These are phyloP conservation scores for Oryza coarctata DNA, from an alignment of 176 grass and related monocot species.

Conservation along the genomic window DNA sequence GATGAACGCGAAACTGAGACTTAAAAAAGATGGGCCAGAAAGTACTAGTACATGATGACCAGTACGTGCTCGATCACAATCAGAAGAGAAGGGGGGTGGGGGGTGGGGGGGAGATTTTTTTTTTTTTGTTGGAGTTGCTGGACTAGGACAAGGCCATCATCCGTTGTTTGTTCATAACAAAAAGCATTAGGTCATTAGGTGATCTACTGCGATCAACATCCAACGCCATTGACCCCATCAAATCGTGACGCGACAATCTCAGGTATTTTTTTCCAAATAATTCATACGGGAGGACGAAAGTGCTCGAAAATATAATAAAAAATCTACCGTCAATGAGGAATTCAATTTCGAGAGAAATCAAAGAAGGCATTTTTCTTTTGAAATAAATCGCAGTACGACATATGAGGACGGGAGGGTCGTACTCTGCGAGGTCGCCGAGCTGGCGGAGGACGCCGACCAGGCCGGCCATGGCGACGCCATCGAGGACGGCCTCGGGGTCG, in stretches of 20 bases:
- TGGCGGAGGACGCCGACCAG: constrained; percentile 84
- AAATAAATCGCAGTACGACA: not conserved
- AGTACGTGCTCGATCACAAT: constrained; percentile 31
- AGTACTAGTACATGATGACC: not conserved
- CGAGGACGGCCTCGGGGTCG: constrained; percentile 81
- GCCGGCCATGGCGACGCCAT: constrained; percentile 82
- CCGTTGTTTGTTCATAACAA: constrained; percentile 6
- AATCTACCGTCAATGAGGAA: not conserved
- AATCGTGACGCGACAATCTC: not conserved
- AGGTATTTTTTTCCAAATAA: not conserved
- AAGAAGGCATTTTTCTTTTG: too few species aligned
- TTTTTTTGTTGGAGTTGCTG: not conserved
- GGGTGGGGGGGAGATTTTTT: too few species aligned
- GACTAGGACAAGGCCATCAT: constrained; percentile 28
- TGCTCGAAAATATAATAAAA: not conserved
- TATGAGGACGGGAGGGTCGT: not conserved
- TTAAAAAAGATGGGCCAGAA: not conserved
- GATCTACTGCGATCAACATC: constrained; percentile 30
- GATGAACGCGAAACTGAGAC: not conserved
- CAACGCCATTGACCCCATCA: not conserved
- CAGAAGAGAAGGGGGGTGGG: too few species aligned
- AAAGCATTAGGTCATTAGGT: constrained; percentile 54
- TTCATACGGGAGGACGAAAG: not conserved
- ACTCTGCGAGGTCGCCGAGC: constrained; percentile 92
- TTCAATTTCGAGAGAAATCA: not conserved